Percentiles rank a stretch among this genome's conserved stretches.
These are phyloP conservation scores for Calonectria leucothoes DNA, from an alignment of 2,329 filamentous ascomycete genomes.

Conservation along the genomic window DNA sequence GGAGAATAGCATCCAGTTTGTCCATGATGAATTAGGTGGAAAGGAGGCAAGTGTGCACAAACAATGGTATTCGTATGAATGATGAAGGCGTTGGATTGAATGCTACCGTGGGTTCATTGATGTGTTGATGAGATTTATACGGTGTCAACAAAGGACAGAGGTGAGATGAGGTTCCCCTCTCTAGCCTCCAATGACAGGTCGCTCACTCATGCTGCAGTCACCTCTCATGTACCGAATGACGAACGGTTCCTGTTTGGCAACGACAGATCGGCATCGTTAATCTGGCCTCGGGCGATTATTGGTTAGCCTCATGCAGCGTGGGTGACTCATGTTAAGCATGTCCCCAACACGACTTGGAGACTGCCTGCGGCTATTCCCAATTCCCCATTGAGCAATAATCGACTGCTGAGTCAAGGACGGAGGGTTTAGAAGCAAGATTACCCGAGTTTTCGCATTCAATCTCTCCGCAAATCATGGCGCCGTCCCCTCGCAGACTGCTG, in stretches of 20 bases:
- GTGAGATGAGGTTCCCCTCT: background rate
- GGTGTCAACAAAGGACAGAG: background rate
- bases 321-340: background rate
- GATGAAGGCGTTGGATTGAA: too few relatives aligned
- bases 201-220: background rate
- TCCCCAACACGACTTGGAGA: too few relatives aligned
- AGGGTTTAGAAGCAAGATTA: background rate
- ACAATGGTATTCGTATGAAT: background rate
- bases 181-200: background rate
- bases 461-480: conserved; percentile 22
- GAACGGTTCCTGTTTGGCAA: background rate
- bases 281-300: background rate
- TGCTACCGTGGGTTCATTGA: background rate
- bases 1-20: conserved; percentile 44
- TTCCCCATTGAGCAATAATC: background rate
- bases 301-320: conserved; percentile 14
- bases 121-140: background rate
- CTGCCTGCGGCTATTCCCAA: background rate
- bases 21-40: conserved; percentile 35
- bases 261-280: background rate
- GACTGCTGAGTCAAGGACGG: background rate
- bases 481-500: conserved; percentile 43
- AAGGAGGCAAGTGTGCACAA: background rate
- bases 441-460: background rate
- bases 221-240: background rate